Evolutionary conservation across 345 rosid species (phyloP).

Genomic region (Eucalyptus pauciflora): DNA sequence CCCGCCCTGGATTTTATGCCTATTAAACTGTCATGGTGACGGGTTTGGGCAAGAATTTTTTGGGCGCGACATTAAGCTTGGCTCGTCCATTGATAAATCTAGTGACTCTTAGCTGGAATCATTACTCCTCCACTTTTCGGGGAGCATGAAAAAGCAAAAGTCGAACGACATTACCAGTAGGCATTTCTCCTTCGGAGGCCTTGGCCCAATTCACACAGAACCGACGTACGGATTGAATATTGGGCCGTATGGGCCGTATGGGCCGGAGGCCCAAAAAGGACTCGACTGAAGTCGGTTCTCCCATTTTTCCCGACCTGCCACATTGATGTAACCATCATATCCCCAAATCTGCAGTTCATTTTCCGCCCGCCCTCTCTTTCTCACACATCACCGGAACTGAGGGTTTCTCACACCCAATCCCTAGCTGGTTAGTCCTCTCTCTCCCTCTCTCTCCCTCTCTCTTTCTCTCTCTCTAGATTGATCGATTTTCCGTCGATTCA

Average conservation of each 20-base stretch:
- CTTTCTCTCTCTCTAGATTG: neutral
- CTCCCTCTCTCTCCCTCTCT: neutral
- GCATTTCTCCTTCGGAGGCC: neutral
- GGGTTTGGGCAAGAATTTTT: neutral
- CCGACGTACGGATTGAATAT: neutral
- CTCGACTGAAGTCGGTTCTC: neutral
- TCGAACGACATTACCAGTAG: neutral
- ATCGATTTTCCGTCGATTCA: neutral
- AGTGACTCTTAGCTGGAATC: neutral
- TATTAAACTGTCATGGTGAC: neutral
- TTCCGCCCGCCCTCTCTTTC: neutral
- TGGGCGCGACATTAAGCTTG: neutral
- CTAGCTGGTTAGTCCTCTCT: neutral
- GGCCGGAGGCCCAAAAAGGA: neutral
- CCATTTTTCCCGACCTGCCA: neutral
- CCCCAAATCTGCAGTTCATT: neutral
- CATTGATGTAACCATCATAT: neutral
- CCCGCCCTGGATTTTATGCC: rapidly evolving
- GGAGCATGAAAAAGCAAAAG: neutral
- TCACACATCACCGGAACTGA: neutral
- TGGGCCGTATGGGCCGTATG: neutral
- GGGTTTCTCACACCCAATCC: neutral
- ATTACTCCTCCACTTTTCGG: neutral
- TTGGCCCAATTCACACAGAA: neutral
- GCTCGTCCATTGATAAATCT: neutral